A percentile compares a stretch with the other conserved stretches of the same genome.
phyloP scores from a whole-genome alignment of 805 yeast genomes.

The Vanderwaltozyma verrucispora region DNA sequence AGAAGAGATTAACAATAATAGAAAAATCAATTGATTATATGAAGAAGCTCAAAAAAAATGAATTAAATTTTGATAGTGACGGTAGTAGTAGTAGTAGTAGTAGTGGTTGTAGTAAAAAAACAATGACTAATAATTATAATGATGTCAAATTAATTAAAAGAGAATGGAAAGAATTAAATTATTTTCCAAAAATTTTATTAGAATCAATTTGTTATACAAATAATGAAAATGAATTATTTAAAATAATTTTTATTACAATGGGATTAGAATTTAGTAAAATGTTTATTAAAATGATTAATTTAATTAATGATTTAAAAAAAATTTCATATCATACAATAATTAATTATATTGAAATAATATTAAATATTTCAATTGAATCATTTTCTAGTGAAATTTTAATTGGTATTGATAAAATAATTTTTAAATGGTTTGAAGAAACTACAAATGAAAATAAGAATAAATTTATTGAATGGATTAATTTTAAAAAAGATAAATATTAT shows the following conservation, averaged over 20 bases:
- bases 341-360: constrained; percentile 4
- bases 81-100: no score
- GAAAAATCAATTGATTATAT: neutral
- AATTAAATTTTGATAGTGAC: no score
- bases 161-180: constrained; percentile 3
- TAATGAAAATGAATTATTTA: constrained; percentile 5
- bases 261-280: constrained; percentile 9
- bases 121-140: neutral
- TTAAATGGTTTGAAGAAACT: constrained; percentile 3
- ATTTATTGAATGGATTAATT: neutral
- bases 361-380: constrained; percentile 9
- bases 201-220: constrained; percentile 5
- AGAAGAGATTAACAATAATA: neutral
- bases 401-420: constrained; percentile 5
- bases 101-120: neutral
- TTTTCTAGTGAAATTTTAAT: constrained; percentile 12
- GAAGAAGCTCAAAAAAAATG: no score
- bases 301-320: constrained; percentile 2
- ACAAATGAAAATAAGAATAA: neutral
- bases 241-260: constrained; percentile 7
- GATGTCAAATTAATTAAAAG: neutral
- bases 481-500: neutral
- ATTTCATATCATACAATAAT: constrained; percentile 1
- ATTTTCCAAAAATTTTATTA: constrained; percentile 9
- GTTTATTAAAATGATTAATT: constrained; percentile 4